These are phyloP conservation scores for Musa itinerans DNA, from an alignment of 176 grass and related monocot species.

Conservation along the genomic window DNA sequence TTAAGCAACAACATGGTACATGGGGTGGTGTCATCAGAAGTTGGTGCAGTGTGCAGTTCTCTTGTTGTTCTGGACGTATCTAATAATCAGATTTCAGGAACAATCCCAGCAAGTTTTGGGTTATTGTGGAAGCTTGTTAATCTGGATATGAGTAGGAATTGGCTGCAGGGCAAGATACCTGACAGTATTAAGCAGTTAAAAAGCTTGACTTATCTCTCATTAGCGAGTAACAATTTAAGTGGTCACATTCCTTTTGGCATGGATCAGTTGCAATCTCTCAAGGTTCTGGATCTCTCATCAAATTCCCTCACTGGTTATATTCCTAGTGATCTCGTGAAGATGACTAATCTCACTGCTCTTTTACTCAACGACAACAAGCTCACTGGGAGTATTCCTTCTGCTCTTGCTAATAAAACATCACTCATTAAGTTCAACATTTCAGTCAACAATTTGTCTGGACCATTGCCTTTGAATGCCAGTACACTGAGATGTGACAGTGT, in stretches of 20 bases:
- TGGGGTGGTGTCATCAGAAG: constrained; percentile 33
- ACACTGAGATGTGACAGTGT: constrained; percentile 36
- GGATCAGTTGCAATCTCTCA: constrained; percentile 46
- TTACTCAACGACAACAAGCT: constrained; percentile 68
- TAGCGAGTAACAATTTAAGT: constrained; percentile 64
- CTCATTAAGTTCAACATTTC: constrained; percentile 66
- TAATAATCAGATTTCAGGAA: constrained; percentile 60
- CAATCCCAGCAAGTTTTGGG: constrained; percentile 57
- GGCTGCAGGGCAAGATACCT: constrained; percentile 55
- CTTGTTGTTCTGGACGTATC: constrained; percentile 66
- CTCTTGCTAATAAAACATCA: constrained; percentile 28
- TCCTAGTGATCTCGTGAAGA: constrained; percentile 43
- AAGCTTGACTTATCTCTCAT: constrained; percentile 63
- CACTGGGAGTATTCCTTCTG: constrained; percentile 44
- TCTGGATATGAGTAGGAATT: constrained; percentile 63
- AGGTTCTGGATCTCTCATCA: constrained; percentile 78
- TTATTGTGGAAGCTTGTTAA: constrained; percentile 43
- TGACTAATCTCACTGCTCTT: constrained; percentile 45
- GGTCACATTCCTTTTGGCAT: constrained; percentile 48
- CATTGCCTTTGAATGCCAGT: constrained; percentile 40
- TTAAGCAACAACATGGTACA: constrained; percentile 62
- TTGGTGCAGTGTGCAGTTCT: constrained; percentile 40
- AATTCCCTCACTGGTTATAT: constrained; percentile 64
- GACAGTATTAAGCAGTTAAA: constrained; percentile 45
- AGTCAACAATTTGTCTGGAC: constrained; percentile 66